Conservation (phyloP, 495 filamentous ascomycete species). For the Ascodesmis nigricans region DNA sequence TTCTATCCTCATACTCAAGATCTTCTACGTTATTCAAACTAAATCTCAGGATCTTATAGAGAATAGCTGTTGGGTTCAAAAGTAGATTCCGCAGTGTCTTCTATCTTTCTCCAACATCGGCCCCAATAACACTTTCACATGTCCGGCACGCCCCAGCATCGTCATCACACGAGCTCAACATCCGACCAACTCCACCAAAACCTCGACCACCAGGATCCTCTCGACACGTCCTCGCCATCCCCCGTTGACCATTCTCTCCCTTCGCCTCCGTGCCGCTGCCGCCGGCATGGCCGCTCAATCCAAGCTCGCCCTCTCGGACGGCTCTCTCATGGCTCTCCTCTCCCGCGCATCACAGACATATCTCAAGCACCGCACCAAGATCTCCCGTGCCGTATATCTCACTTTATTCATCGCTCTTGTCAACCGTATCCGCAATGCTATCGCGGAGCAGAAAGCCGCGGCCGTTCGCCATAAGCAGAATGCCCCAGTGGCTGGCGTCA, state of each 20-base stretch:
- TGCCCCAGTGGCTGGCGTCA: slow-evolving; percentile 23
- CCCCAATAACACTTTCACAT: too few relatives aligned
- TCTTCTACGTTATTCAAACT: too few relatives aligned
- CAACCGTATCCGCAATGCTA: slow-evolving; percentile 75
- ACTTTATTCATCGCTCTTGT: slow-evolving; percentile 73
- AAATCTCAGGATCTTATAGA: too few relatives aligned
- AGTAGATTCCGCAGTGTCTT: too few relatives aligned
- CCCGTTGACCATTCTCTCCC: background rate
- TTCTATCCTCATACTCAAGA: too few relatives aligned
- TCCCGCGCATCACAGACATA: slow-evolving; percentile 54
- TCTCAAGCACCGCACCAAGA: slow-evolving; percentile 61
- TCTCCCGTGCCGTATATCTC: slow-evolving; percentile 79
- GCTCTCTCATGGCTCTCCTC: slow-evolving; percentile 50
- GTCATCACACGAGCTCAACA: too few relatives aligned
- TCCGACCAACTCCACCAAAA: too few relatives aligned
- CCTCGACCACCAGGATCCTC: too few relatives aligned
- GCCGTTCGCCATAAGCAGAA: slow-evolving; percentile 45
- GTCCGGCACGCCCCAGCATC: too few relatives aligned
- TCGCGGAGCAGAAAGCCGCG: slow-evolving; percentile 80
- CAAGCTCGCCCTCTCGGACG: slow-evolving; percentile 43
- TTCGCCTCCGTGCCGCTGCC: slow-evolving; percentile 1
- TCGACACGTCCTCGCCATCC: background rate
- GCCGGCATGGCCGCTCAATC: slow-evolving; percentile 54
- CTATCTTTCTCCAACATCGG: too few relatives aligned
- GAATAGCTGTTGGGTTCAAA: too few relatives aligned